phyloP scores from a whole-genome alignment of 2,329 filamentous ascomycete species.

The Beauveria bassiana region DNA sequence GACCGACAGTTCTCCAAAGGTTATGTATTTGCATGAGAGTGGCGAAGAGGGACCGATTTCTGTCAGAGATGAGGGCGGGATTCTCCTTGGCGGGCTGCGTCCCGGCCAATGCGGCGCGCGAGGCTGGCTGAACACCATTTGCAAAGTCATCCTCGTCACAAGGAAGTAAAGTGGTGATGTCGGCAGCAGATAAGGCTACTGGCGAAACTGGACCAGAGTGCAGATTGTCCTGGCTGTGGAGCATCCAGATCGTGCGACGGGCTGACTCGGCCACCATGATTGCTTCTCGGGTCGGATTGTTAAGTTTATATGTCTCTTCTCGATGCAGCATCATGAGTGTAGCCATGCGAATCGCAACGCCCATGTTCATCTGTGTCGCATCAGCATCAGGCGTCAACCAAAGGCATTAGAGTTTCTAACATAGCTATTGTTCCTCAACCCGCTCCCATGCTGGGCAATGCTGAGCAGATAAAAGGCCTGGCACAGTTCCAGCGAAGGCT shows the following conservation, averaged over 20 bases:
- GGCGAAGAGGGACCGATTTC: conserved; percentile 45
- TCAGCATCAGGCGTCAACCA: neutral
- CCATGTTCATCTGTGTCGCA: conserved; percentile 42
- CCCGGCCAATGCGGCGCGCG: conserved; percentile 45
- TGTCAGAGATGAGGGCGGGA: conserved; percentile 34
- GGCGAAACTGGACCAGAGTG: conserved; percentile 45
- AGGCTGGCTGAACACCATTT: conserved; percentile 36
- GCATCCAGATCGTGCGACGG: conserved; percentile 50
- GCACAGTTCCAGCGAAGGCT: conserved; percentile 46
- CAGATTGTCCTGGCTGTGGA: conserved; percentile 51
- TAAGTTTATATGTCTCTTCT: conserved; percentile 44
- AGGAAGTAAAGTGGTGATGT: conserved; percentile 48
- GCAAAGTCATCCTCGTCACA: conserved; percentile 46
- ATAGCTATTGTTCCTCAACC: conserved; percentile 44
- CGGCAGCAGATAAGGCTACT: conserved; percentile 41
- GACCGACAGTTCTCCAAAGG: conserved; percentile 45
- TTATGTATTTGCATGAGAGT: conserved; percentile 47
- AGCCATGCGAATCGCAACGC: conserved; percentile 49
- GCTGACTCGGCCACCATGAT: conserved; percentile 48
- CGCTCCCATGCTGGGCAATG: conserved; percentile 51
- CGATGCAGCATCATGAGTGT: conserved; percentile 46
- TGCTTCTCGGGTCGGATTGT: conserved; percentile 34
- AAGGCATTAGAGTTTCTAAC: conserved; percentile 26
- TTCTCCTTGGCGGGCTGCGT: conserved; percentile 42
- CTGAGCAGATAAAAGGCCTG: conserved; percentile 53